Evolutionary conservation across 305 asterid species (phyloP).

Genomic region (Rubia peregrina): DNA sequence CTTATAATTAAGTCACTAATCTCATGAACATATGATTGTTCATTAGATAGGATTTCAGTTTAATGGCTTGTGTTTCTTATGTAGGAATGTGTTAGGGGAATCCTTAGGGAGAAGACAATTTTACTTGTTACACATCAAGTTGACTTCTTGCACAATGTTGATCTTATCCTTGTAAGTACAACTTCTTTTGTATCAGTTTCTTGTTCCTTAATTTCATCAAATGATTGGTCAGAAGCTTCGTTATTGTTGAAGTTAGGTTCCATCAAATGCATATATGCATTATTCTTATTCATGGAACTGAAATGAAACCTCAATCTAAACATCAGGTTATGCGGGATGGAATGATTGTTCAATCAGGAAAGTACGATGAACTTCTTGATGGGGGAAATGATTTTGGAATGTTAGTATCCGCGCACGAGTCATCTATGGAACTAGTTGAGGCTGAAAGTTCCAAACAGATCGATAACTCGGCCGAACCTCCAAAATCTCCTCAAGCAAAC

Average conservation of each 20-base stretch:
- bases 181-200: neutral
- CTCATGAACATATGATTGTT: neutral
- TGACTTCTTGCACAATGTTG: conserved; percentile 92
- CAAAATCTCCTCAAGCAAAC: conserved; percentile 33
- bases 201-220: neutral
- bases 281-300: neutral
- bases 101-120: conserved; percentile 66
- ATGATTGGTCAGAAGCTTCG: too few relatives aligned
- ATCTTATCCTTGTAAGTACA: conserved; percentile 65
- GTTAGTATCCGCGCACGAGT: conserved; percentile 80
- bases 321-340: conserved; percentile 95
- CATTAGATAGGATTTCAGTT: neutral
- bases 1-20: neutral
- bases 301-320: conserved; percentile 5
- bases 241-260: neutral
- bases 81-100: conserved; percentile 91
- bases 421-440: conserved; percentile 90
- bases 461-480: conserved; percentile 24
- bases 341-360: conserved; percentile 76
- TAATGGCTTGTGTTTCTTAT: conserved; percentile 12
- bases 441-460: conserved; percentile 43
- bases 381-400: conserved; percentile 69
- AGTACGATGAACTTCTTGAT: conserved; percentile 45
- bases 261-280: neutral
- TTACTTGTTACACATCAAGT: conserved; percentile 97